Evolutionary conservation across 1,284 basidiomycete species (phyloP).

Genomic region (Trichosporon ovoides): DNA sequence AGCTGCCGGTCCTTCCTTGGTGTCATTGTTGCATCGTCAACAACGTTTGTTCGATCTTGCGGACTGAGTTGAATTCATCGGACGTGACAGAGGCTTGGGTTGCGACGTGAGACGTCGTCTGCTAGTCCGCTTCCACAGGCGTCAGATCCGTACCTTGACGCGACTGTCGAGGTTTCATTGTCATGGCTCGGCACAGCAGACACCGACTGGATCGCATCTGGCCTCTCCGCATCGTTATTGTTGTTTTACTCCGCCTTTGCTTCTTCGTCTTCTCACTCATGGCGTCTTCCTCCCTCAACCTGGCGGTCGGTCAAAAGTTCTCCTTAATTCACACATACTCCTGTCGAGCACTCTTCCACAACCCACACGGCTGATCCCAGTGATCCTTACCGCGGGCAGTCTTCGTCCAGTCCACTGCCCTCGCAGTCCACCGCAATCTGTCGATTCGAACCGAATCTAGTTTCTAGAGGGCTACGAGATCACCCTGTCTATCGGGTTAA

Average conservation of each 20-base stretch:
- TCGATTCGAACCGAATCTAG: too few relatives aligned
- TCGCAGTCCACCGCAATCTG: too few relatives aligned
- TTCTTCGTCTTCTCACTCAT: neutral
- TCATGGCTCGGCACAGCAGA: neutral
- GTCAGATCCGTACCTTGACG: neutral
- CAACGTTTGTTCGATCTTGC: neutral
- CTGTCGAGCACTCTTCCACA: too few relatives aligned
- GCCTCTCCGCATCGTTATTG: neutral
- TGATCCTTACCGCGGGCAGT: too few relatives aligned
- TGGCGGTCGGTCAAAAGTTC: too few relatives aligned
- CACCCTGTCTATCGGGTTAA: too few relatives aligned
- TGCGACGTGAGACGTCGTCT: neutral
- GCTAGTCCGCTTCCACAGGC: neutral
- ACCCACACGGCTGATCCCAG: too few relatives aligned
- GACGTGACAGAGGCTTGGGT: neutral
- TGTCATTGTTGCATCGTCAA: neutral
- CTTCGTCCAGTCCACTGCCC: too few relatives aligned
- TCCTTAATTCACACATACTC: too few relatives aligned
- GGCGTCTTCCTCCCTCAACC: neutral
- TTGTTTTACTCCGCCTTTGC: neutral
- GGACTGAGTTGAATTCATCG: neutral
- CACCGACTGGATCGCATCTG: neutral
- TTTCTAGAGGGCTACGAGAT: too few relatives aligned
- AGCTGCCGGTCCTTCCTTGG: constrained; percentile 7
- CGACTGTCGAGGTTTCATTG: neutral